Conservation (phyloP, 306 rosid genomes). For the Pachyrhizus erosus region DNA sequence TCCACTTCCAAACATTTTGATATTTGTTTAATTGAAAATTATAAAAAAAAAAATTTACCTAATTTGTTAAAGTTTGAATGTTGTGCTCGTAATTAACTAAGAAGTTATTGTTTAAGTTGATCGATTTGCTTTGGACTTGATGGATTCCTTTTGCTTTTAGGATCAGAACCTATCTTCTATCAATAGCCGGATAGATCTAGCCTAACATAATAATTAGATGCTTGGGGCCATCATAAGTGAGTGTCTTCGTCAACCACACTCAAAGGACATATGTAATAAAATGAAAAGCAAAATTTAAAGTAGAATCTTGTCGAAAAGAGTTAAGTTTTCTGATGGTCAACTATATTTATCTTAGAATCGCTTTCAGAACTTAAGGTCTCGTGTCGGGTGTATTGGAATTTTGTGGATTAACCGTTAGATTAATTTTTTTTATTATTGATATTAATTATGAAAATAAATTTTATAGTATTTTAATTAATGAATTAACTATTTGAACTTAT, state of each 20-base stretch:
- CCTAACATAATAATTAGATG: constrained; percentile 22
- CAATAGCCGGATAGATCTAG: neutral
- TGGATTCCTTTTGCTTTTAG: constrained; percentile 21
- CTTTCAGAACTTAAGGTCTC: neutral
- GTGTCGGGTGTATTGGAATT: neutral
- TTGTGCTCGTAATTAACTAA: neutral
- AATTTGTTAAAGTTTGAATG: neutral
- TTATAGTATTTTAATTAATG: too few relatives aligned
- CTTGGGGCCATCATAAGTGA: constrained; percentile 1
- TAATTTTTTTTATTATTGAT: too few relatives aligned
- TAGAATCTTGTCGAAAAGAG: neutral
- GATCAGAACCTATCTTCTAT: constrained; percentile 21
- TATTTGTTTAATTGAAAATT: constrained; percentile 9
- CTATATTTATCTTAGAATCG: neutral
- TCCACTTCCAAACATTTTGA: neutral
- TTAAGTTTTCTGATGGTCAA: neutral
- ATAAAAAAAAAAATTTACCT: neutral
- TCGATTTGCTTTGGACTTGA: constrained; percentile 12
- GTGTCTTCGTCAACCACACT: constrained; percentile 11
- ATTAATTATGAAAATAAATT: too few relatives aligned
- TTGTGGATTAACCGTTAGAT: neutral
- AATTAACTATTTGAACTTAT: too few relatives aligned
- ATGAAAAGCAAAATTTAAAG: neutral
- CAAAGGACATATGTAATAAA: neutral
- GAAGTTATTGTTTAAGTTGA: neutral